phyloP scores from a whole-genome alignment of 257 asterid species.

The Voacanga thouarsii region DNA sequence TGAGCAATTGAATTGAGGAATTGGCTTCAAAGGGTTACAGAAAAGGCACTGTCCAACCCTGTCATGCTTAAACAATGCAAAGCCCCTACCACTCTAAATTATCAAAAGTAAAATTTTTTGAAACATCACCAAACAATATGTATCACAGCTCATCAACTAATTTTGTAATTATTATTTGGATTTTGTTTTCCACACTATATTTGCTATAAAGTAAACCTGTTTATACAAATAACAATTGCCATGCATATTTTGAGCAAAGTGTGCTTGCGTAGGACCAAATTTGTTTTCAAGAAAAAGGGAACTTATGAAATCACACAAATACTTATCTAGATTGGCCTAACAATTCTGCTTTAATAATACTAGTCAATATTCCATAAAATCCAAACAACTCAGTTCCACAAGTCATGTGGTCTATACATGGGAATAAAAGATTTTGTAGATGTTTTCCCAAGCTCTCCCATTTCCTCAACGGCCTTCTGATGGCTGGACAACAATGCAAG shows the following conservation, averaged over 20 bases:
- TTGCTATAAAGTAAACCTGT: neutral
- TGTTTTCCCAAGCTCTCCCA: conserved; percentile 41
- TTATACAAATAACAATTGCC: neutral
- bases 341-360: neutral
- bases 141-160: neutral
- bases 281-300: neutral
- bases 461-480: conserved; percentile 39
- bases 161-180: neutral
- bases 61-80: too few relatives aligned
- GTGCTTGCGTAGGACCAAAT: neutral
- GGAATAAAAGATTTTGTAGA: too few relatives aligned
- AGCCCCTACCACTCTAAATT: neutral
- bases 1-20: too few relatives aligned
- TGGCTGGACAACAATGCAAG: conserved; percentile 39
- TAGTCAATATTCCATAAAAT: neutral
- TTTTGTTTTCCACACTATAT: neutral
- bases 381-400: too few relatives aligned
- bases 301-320: neutral
- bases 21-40: too few relatives aligned
- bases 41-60: too few relatives aligned
- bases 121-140: neutral
- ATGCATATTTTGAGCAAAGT: too few relatives aligned
- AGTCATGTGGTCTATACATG: too few relatives aligned
- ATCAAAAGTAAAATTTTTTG: neutral
- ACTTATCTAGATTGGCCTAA: neutral